phyloP scores from a whole-genome alignment of 345 rosid species.

The Camelina sativa region DNA sequence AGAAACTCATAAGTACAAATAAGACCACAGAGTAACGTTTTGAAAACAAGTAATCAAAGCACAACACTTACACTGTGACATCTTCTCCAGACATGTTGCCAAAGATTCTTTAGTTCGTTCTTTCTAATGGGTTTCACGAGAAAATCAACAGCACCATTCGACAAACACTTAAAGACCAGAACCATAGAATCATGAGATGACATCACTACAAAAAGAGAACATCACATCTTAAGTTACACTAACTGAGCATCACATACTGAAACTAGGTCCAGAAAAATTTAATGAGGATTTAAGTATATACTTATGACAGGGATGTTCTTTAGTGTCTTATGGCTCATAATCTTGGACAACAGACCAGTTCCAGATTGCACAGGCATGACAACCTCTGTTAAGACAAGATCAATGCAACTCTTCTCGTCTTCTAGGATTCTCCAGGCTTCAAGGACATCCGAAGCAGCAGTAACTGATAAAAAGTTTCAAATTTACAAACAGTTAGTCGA shows the following conservation, averaged over 20 bases:
- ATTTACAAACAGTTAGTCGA: constrained; percentile 28
- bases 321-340: constrained; percentile 66
- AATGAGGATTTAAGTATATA: constrained; percentile 38
- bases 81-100: constrained; percentile 93
- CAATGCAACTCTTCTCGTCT: constrained; percentile 63
- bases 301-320: constrained; percentile 81
- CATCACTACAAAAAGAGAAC: constrained; percentile 66
- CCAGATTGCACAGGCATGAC: constrained; percentile 77
- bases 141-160: constrained; percentile 87
- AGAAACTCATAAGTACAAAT: constrained; percentile 4
- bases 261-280: constrained; percentile 19
- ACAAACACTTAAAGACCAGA: constrained; percentile 81
- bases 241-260: constrained; percentile 30
- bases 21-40: background rate
- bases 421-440: constrained; percentile 77
- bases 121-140: constrained; percentile 84
- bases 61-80: constrained; percentile 69
- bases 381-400: constrained; percentile 79
- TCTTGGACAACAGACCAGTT: constrained; percentile 70
- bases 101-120: constrained; percentile 81
- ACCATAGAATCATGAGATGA: constrained; percentile 82
- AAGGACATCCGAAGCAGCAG: constrained; percentile 62
- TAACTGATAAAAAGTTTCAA: constrained; percentile 52
- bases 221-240: constrained; percentile 34
- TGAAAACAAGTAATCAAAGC: constrained; percentile 14